Evolutionary conservation across 495 filamentous ascomycete species (phyloP), one percentile per base, ranked within the genome.

Genomic region (Lasiosphaeris hirsuta): DNA sequence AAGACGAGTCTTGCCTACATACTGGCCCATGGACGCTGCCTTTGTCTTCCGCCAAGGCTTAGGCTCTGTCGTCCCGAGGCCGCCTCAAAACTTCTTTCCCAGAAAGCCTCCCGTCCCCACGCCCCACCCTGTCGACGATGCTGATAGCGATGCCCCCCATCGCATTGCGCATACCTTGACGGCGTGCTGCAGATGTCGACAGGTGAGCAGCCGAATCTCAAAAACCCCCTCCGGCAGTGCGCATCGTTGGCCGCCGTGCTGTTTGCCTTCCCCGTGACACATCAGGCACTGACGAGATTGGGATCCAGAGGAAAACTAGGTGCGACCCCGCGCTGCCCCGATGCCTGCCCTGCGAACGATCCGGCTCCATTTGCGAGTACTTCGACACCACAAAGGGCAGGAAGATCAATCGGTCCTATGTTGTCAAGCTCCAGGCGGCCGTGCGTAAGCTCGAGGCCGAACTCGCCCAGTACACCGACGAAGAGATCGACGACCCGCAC

Each of bases 341-440:
- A 69, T 97, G 93, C 71, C 81, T 86, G n/a, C 90, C 92, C 11
- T 97, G 93, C 79, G 90, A 96, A 74, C 83, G 92, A 60, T 91
- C 88, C 57, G 91, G 91, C 63, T 86, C 90, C 39, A 80, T 81
- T 57, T 97, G 93, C 78, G 92, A 96, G 63, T 97, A 96, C 74
- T 96, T 85, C 71, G 93, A 97, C 70, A 88, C 90, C 1, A 78
- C 88, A 45, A 90, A 90, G 69, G 83, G 84, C 60, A 81, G 77
- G 61, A 90, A 84, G 58, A 88, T 96, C 59, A 84, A 89, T 45
- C 83, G 93, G 50, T 86, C 81, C 58, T 96, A 96, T 76, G 92
- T 97, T 42, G 86, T 96, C 43, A 85, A 85, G 56, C 81, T 97
- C 10, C 90, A 94, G 64, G 87, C 90, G 54, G 89, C 83, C 64